Evolutionary conservation across 441 rosid genomes (phyloP), one percentile per base, ranked within the genome.

Genomic region (Cnidoscolus chayamansa): DNA sequence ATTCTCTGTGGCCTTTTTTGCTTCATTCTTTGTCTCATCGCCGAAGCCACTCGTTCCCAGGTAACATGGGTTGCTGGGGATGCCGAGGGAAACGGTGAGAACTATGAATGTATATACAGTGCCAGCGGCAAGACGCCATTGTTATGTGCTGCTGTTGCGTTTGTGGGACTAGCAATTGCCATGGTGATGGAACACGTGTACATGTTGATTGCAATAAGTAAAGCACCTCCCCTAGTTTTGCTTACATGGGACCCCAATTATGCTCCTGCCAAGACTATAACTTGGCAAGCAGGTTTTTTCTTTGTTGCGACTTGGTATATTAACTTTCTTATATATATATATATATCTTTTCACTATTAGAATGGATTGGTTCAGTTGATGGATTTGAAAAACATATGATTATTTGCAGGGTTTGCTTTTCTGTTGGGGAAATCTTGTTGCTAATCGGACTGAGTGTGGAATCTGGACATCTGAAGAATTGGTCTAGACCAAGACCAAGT

Each of bases 1-100:
- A 83, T 91, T 54, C 77, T 90, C 30, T 86, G 81, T 20, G 98
- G 99, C 59, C 80, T 95, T 9, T 79, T 85, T 25, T 87, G 96
- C 86, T 95, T 91, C 84, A 62, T 89, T 70, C 89, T 95, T 48
- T 93, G 97, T 72, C 90, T 95, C 57, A 59, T 88, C n/a, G 97
- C 97, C 0, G 99, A 95, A 88, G 95, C 94, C 68, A 85, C 92
- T 12, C 95, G 89, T 72, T 89, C 99, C 31, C 89, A 82, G 97
- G 98, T 80, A 50, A 82, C 76, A 32, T 82, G 93, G 97, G 74
- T 78, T 35, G 77, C 72, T 59, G 64, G 1, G n/a, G 51, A 62
- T 3, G 37, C 30, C 53, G 35, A 67, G 47, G 80, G 62, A 20
- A 79, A 73, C 19, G 74, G 45, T 40, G 76, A 30, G 72, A 75